Percentiles rank a stretch among this genome's conserved stretches.
Conservation (phyloP, 2,329 filamentous ascomycete species). For the Fusarium odoratissimum region DNA sequence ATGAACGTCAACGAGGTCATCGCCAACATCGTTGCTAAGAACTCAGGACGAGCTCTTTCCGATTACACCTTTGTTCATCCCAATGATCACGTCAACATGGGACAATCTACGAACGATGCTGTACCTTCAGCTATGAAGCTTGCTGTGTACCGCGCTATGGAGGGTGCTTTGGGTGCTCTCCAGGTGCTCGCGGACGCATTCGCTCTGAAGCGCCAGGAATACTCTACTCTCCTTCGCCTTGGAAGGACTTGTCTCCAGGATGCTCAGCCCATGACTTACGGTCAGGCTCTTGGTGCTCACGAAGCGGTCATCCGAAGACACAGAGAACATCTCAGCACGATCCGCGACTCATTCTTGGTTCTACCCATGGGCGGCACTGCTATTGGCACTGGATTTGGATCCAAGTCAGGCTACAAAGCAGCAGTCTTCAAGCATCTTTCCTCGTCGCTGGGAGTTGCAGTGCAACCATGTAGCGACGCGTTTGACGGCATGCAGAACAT, state of each 20-base stretch:
- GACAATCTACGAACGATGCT: conserved; percentile 4
- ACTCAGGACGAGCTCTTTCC: not conserved
- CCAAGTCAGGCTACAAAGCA: not conserved
- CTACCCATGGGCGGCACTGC: conserved; percentile 7
- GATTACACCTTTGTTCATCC: conserved; percentile 7
- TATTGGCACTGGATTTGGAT: conserved; percentile 6
- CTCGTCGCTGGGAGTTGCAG: not conserved
- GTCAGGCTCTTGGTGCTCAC: conserved; percentile 4
- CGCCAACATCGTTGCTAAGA: conserved; percentile 6
- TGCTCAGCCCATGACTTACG: conserved; percentile 4
- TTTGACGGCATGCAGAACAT: conserved; percentile 15
- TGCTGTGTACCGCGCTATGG: not conserved
- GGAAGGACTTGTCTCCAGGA: conserved; percentile 10
- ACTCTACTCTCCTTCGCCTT: not conserved
- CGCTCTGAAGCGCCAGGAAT: not conserved
- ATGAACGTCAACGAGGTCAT: conserved; percentile 16
- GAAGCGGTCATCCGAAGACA: not conserved
- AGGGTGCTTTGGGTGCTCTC: not conserved
- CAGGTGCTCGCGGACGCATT: not conserved
- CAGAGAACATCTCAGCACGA: not conserved
- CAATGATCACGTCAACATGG: conserved; percentile 12
- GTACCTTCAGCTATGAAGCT: conserved; percentile 11
- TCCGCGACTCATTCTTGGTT: not conserved
- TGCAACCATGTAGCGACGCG: not conserved
- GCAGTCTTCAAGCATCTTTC: not conserved